Base-by-base conservation (phyloP, 129 eudicot genomes). In the Ambrosia trifida region DNA sequence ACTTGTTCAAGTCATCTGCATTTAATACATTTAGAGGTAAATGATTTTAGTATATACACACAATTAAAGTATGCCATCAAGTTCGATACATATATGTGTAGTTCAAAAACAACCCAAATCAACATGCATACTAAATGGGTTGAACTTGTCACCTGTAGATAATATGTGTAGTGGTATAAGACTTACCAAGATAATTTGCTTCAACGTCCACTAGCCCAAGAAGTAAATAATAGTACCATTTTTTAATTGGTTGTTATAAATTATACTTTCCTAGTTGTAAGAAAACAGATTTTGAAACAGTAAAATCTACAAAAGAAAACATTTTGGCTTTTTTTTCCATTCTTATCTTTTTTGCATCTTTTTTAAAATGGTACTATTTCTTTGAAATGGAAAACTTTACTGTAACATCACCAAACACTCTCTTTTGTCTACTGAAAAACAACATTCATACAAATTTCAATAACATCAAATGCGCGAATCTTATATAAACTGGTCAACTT, bases 141-240 rank as follows among this genome's bases (percentile, higher is more conserved):
- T 33, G 28, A 36, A 7, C 6, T n/a, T 62, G 46, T 35, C 46
- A 35, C 28, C 46, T 56, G n/a, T 41, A 11, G 56, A 71, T 71
- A 52, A 10, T 20, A 41, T 14, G 31, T 3, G 32, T 30, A 45
- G 63, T 7, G 36, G 32, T 35, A 32, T 41, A 74, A 73, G 43
- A 66, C 85, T 79, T 73, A 85, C 96, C 96, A 52, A 92, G 96
- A 85, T 79, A 92, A 78, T 92, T 92, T 67, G 91, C 98, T 83
- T 92, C 98, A 14, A 92, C 96, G 64, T 92, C 98, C 40, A 89
- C 86, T 69, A 89, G 20, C 60, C 96, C 98, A 75, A 92, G 95
- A 80, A 89, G 80, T 60, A 92, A 10, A 61, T 92, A 92, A 72
- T 79, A 92, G 70, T 92, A 89, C 98, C 96, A 92, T 76, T 85